Evolutionary conservation across 1,284 basidiomycete genomes (phyloP).

Genomic region (Papiliotrema nemorosa): DNA sequence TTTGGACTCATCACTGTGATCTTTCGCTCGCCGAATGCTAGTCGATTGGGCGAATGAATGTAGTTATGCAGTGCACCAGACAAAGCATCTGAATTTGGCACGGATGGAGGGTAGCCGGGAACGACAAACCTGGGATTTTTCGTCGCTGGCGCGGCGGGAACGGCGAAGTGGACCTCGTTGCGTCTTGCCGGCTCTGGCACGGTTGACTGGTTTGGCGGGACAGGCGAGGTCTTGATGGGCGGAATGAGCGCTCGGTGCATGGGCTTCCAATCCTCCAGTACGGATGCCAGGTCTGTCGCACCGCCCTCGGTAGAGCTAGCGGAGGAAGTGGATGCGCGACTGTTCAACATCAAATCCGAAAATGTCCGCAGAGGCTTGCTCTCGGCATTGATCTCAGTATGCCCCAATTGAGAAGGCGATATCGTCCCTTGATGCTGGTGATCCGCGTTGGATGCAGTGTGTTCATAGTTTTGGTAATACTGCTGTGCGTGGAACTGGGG

Average conservation of each 20-base stretch:
- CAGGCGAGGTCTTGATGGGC: not conserved
- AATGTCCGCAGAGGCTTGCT: constrained; percentile 23
- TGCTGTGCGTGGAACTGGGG: not conserved
- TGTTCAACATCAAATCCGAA: constrained; percentile 21
- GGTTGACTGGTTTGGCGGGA: not conserved
- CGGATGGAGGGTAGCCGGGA: not conserved
- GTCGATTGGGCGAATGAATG: constrained; percentile 74
- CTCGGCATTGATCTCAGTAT: constrained; percentile 15
- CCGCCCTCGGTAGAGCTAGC: constrained; percentile 25
- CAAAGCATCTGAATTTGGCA: constrained; percentile 5
- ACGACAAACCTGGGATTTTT: not conserved
- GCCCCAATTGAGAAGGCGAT: constrained; percentile 18
- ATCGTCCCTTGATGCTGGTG: constrained; percentile 18
- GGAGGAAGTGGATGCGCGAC: constrained; percentile 23
- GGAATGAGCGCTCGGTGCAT: constrained; percentile 9
- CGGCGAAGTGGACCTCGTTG: not conserved
- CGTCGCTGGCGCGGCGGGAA: not conserved
- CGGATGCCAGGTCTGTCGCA: constrained; percentile 10
- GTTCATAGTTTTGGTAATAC: not conserved
- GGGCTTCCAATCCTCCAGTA: constrained; percentile 17
- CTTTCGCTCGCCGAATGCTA: constrained; percentile 86
- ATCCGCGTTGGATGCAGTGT: constrained; percentile 3
- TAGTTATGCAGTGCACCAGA: constrained; percentile 52
- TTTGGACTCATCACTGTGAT: constrained; percentile 94
- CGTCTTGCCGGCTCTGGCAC: not conserved